Evolutionary conservation across 768 basidiomycete genomes (phyloP).

Genomic region (Dioszegia crocea): DNA sequence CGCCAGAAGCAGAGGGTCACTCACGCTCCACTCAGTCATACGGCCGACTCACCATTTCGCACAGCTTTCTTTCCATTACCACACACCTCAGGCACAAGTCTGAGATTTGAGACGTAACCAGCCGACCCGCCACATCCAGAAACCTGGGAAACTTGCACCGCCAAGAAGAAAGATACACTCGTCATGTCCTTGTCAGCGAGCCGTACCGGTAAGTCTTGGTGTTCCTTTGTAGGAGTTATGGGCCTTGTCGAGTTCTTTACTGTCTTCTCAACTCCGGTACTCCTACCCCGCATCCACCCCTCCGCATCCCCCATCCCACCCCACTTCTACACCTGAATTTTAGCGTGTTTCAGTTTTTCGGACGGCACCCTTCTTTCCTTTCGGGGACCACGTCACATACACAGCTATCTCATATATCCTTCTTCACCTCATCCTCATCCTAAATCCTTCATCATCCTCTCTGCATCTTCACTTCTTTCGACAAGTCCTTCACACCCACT

Average conservation of each 20-base stretch:
- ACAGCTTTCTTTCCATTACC: too few relatives aligned
- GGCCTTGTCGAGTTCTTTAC: too few relatives aligned
- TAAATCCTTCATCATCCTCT: not conserved
- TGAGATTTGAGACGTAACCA: not conserved
- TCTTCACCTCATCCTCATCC: not conserved
- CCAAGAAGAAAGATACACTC: not conserved
- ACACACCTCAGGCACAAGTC: too few relatives aligned
- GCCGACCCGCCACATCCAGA: not conserved
- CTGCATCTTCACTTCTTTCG: not conserved
- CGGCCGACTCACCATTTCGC: too few relatives aligned
- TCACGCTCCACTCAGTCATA: too few relatives aligned
- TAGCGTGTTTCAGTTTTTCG: not conserved
- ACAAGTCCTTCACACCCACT: not conserved
- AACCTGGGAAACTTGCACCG: not conserved
- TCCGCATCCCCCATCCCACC: not conserved
- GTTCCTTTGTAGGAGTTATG: too few relatives aligned
- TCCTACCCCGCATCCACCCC: not conserved
- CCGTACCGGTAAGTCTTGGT: too few relatives aligned
- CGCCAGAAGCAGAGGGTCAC: too few relatives aligned
- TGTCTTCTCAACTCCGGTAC: too few relatives aligned
- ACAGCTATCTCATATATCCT: not conserved
- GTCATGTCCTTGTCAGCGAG: not conserved
- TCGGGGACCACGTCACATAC: not conserved
- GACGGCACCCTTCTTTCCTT: not conserved
- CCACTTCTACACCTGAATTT: not conserved